phyloP scores from a whole-genome alignment of 495 filamentous ascomycete species.

The Hyphodiscus hymeniophilus region DNA sequence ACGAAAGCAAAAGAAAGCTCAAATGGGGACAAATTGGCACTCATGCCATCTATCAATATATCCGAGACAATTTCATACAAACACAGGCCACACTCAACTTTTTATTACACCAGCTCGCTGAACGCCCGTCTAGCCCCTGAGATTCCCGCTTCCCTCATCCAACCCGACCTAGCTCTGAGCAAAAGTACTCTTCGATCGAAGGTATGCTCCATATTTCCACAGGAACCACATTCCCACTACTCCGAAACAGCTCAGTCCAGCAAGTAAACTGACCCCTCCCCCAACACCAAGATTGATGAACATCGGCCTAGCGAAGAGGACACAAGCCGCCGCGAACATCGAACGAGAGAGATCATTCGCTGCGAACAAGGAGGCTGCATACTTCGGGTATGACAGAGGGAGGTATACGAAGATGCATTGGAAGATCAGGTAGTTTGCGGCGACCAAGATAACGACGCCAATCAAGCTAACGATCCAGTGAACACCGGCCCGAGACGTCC shows the following conservation, averaged over 20 bases:
- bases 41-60: too few relatives aligned
- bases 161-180: too few relatives aligned
- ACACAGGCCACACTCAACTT: too few relatives aligned
- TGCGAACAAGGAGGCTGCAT: conserved; percentile 54
- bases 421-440: conserved; percentile 35
- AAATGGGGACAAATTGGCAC: too few relatives aligned
- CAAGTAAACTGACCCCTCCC: conserved; percentile 45
- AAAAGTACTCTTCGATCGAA: too few relatives aligned
- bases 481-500: conserved; percentile 45
- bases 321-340: conserved; percentile 46
- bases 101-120: too few relatives aligned
- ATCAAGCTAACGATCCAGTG: conserved; percentile 57
- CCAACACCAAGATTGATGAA: conserved; percentile 51
- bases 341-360: conserved; percentile 52
- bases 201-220: too few relatives aligned
- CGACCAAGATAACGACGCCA: conserved; percentile 48
- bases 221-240: conserved; percentile 43
- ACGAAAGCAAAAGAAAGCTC: too few relatives aligned
- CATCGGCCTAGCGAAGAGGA: conserved; percentile 49
- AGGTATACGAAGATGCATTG: conserved; percentile 62
- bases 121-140: too few relatives aligned
- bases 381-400: conserved; percentile 51
- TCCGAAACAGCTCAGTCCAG: conserved; percentile 45
- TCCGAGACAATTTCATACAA: too few relatives aligned
- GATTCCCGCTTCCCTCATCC: too few relatives aligned